Evolutionary conservation across 1,139 yeast species (phyloP), one percentile per base, ranked within the genome.

Genomic region (Meyerozyma guilliermondii): DNA sequence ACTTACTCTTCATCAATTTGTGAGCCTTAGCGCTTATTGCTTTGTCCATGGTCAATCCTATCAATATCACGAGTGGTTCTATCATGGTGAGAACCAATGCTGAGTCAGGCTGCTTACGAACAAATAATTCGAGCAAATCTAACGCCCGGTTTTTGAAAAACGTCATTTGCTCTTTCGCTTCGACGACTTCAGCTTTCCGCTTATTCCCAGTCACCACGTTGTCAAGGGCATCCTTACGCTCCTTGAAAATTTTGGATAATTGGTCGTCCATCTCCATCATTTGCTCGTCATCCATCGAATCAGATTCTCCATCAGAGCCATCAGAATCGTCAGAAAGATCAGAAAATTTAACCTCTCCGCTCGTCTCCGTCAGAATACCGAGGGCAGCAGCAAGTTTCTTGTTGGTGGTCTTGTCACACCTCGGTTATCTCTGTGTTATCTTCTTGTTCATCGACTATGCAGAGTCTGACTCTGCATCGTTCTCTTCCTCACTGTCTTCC

Each of bases 261-360:
- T 88, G 94, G 23, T 76, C 88, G 59, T 92, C 98, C 58, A 92
- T 78, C 13, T 92, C 95, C 82, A 91, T 81, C 99, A 92, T 92
- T 60, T 89, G 91, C 52, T 91, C 98, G 60, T 92, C 99, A 52
- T 92, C 94, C 95, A 88, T 86, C 2, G 89, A 80, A 48, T 87
- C 95, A 10, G 85, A 87, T 44, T 80, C 86, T 41, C 76, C 76
- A 11, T 74, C 75, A 13, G 60, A 63, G 40, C 60, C 69, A 22
- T 61, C 66, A 6, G 70, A 76, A 20, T 63, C 68, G 4, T 59
- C 59, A 2, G 76, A 73, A 41, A 62, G 47, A 16, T 71, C 76
- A 6, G 65, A 73, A 41, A 64, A 68, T 43, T 73, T 72, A 13
- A 71, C 74, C 50, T 74, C 76, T 4, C 77, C 78, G 0, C 69